These are phyloP conservation scores for Picea sitchensis DNA, from an alignment of 75 land plant genomes.

Conservation along the genomic window DNA sequence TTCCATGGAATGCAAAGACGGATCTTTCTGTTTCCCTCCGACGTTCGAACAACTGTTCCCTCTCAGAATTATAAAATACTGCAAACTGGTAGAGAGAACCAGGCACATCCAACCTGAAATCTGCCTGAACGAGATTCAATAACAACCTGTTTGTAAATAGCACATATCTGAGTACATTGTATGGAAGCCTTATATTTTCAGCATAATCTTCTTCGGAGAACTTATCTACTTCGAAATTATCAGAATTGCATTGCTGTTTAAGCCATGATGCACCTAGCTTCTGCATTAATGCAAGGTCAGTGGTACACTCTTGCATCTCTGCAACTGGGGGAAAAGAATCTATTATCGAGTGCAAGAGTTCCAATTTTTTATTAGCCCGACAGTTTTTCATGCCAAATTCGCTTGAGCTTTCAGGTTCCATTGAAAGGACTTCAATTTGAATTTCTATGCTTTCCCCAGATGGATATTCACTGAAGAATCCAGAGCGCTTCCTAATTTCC, in stretches of 20 bases:
- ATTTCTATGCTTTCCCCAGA: background rate
- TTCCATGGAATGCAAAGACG: constrained; percentile 41
- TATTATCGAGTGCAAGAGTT: constrained; percentile 8
- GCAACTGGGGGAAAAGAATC: constrained; percentile 16
- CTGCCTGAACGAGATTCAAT: constrained; percentile 8
- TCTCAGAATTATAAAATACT: constrained; percentile 35
- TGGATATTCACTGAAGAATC: constrained; percentile 19
- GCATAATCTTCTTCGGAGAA: background rate
- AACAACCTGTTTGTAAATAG: constrained; percentile 25
- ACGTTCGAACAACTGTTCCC: constrained; percentile 22
- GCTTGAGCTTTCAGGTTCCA: no score
- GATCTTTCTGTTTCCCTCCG: constrained; percentile 15
- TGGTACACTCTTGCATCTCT: constrained; percentile 14
- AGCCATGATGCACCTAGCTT: constrained; percentile 16
- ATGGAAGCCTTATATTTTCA: constrained; percentile 15
- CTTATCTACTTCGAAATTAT: background rate
- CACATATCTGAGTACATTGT: constrained; percentile 25
- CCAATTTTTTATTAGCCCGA: constrained; percentile 18
- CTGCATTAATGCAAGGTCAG: constrained; percentile 16
- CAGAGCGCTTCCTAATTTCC: constrained; percentile 32
- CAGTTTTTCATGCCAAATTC: no score
- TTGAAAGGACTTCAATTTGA: background rate
- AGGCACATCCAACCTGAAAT: background rate
- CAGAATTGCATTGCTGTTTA: background rate
- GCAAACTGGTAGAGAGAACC: constrained; percentile 25